Evolutionary conservation across 768 basidiomycete genomes (phyloP).

Genomic region (Termitomyces sp.): DNA sequence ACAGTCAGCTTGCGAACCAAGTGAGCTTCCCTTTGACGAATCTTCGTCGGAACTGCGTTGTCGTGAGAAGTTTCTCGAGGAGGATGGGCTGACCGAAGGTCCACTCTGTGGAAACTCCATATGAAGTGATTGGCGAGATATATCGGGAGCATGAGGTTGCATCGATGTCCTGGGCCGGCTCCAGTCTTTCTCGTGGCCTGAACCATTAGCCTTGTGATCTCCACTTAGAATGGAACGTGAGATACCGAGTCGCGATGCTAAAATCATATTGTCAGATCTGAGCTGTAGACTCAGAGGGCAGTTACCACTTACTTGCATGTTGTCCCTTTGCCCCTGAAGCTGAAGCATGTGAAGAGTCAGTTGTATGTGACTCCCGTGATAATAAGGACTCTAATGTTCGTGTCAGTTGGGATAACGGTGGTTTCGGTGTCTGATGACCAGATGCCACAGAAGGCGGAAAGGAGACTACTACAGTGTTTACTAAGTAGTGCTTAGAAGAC

Average conservation of each 20-base stretch:
- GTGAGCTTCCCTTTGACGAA: slow-evolving; percentile 44
- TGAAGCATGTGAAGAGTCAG: not conserved
- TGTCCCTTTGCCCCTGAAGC: not conserved
- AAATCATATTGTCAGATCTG: not conserved
- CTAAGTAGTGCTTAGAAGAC: not conserved
- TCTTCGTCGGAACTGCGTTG: slow-evolving; percentile 39
- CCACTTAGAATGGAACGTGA: slow-evolving; percentile 1
- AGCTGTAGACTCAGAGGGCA: not conserved
- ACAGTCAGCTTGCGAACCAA: slow-evolving; percentile 54
- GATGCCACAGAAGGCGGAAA: not conserved
- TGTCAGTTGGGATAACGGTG: not conserved
- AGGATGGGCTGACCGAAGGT: slow-evolving; percentile 18
- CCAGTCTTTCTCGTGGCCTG: slow-evolving; percentile 46
- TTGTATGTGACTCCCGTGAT: not conserved
- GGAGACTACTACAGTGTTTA: not conserved
- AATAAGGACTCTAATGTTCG: not conserved
- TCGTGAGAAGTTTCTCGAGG: slow-evolving; percentile 24
- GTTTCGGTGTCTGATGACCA: not conserved
- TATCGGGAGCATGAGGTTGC: slow-evolving; percentile 21
- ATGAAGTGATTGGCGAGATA: slow-evolving; percentile 20
- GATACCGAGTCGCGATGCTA: slow-evolving; percentile 20
- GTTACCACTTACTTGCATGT: not conserved
- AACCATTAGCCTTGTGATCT: slow-evolving; percentile 18
- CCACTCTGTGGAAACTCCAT: slow-evolving; percentile 13
- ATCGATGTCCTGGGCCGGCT: slow-evolving; percentile 28